Evolutionary conservation across 2,329 filamentous ascomycete species (phyloP).

Genomic region (Pseudogymnoascus verrucosus): DNA sequence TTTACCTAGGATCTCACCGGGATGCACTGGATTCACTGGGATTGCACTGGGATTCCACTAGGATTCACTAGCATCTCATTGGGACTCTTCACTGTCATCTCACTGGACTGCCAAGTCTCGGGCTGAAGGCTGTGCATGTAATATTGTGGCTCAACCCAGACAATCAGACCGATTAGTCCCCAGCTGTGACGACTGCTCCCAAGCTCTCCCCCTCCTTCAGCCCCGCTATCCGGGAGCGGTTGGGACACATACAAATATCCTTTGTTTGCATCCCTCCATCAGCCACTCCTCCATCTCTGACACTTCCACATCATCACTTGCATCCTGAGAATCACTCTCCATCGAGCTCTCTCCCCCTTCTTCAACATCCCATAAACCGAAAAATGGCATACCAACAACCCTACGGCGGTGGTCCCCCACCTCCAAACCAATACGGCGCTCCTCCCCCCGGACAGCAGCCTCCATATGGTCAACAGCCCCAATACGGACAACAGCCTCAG

Average conservation of each 20-base stretch:
- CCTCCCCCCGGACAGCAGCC: conserved; percentile 16
- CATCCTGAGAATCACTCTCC: not conserved
- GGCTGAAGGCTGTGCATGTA: not conserved
- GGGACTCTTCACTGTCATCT: not conserved
- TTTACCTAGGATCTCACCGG: not conserved
- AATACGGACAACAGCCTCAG: conserved; percentile 12
- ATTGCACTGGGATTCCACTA: not conserved
- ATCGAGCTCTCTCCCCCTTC: not conserved
- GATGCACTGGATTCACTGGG: not conserved
- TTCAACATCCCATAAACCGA: not conserved
- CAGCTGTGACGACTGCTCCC: not conserved
- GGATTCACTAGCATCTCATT: not conserved
- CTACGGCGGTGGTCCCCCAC: not conserved
- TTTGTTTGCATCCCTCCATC: not conserved
- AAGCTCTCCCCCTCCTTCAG: not conserved
- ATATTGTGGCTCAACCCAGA: not conserved
- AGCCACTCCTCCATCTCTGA: not conserved
- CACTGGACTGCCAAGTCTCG: not conserved
- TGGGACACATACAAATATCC: not conserved
- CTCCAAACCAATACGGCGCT: conserved; percentile 13
- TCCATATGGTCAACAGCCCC: conserved; percentile 10
- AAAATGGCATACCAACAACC: conserved; percentile 19
- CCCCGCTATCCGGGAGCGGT: not conserved
- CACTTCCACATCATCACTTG: not conserved
- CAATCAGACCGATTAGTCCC: not conserved